Evolutionary conservation across 129 eudicot genomes (phyloP), one percentile per base, ranked within the genome.

Genomic region (Arctium lappa): DNA sequence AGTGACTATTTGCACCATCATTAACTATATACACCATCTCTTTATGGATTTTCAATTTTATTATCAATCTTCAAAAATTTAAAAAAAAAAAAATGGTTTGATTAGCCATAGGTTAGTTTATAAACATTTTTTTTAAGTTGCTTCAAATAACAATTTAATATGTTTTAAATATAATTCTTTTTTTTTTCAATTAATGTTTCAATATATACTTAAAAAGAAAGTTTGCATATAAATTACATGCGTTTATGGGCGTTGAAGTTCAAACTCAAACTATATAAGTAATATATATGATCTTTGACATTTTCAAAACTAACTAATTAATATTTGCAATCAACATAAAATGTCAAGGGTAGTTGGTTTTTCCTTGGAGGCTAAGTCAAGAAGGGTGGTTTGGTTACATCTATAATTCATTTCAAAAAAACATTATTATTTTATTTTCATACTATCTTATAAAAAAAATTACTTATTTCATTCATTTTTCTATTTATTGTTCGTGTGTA

Each of bases 261-360:
- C 7, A n/a, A 74, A n/a, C 69, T 82, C 56, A 75, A 75, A 34
- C n/a, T 40, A 79, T 36, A 84, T 79, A 65, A 27, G 63, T 56
- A 79, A 84, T 73, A 15, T 13, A 69, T 46, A 79, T 44, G 12
- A 69, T 11, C 15, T 62, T 56, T 79, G 83, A 84, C 56, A 84
- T 73, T 73, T 63, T 84, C 84, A 83, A 76, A 69, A 39, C 8
- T 66, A 66, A n/a, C 38, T 22, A 22, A 72, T 42, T 22, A 22
- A 72, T 42, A 72, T 76, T 76, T 76, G 77, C 66, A 72, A 72
- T 60, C 60, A 72, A 72, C 34, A 53, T 73, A 44, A 39, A 62
- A 78, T 84, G 79, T 80, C 83, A 84, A 84, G 18, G 80, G 87
- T 84, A 70, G 87, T 79, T 84, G 87, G 83, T 42, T 73, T 80